Evolutionary conservation across 495 filamentous ascomycete species (phyloP), one percentile per base, ranked within the genome.

Genomic region (Hypoxylon fuscum): DNA sequence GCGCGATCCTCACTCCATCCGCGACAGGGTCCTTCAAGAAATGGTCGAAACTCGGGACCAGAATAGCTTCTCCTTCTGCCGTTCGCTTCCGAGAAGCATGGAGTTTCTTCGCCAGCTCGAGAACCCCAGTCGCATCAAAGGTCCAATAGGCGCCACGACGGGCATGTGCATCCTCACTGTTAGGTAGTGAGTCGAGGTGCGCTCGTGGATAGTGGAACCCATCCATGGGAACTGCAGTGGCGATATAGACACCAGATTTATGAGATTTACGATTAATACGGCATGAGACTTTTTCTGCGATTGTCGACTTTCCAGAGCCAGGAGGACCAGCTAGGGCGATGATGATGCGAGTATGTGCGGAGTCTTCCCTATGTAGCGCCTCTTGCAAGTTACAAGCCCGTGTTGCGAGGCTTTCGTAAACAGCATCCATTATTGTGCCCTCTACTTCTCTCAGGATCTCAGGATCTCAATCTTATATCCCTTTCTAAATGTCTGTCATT

Each of bases 241-340:
- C 25, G 25, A 27, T 8, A 27, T 3, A 4, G 25, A 27, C 4
- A 4, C 25, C n/a, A n/a, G n/a, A 27, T 27, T 17, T 10, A 38
- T 29, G 20, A 22, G 22, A 1, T 12, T n/a, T 1, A 29, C n/a
- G n/a, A 43, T 73, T 55, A 1, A 68, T 64, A 17, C 37, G 15
- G 1, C 17, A 5, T 14, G 15, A 14, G 1, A 74, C 66, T 1
- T 48, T 6, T 17, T 70, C 57, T 1, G 78, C 77, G 9, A 75
- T 79, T 3, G 80, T 83, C 6, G 80, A 79, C 50, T 82, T 83
- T 6, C 80, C 80, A 4, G 77, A 77, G 0, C 80, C 80, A 5
- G 80, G 79, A 2, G 75, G 57, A 7, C 79, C 79, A 5, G 79
- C 79, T 21, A 83, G 73, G 23, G 74, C 78, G 31, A 81, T 18